Conservation (phyloP, 2,329 filamentous ascomycete genomes). For the Xylaria sp. region DNA sequence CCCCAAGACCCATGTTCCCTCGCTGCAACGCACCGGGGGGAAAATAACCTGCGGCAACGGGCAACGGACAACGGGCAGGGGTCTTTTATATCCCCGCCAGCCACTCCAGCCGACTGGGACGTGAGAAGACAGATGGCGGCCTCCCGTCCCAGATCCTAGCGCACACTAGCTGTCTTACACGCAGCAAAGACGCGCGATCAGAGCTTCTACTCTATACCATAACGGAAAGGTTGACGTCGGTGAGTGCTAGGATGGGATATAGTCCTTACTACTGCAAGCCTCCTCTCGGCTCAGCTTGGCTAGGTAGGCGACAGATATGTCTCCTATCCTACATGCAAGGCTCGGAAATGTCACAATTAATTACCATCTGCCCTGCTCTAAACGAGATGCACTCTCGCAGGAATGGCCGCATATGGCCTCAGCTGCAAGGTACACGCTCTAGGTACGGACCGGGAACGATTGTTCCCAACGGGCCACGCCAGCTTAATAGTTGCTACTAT, state of each 20-base stretch:
- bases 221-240: neutral
- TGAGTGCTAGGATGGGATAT: neutral
- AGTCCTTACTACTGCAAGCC: conserved; percentile 8
- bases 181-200: neutral
- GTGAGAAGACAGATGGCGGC: conserved; percentile 21
- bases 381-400: neutral
- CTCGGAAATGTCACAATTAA: neutral
- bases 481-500: neutral
- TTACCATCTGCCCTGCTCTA: neutral
- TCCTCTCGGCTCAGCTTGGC: neutral
- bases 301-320: neutral
- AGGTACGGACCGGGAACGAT: neutral
- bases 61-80: conserved; percentile 3
- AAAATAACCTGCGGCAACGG: neutral
- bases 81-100: conserved; percentile 1
- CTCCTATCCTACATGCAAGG: neutral
- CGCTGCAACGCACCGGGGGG: neutral
- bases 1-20: neutral
- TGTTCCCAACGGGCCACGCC: neutral
- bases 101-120: neutral
- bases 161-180: conserved; percentile 16
- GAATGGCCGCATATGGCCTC: neutral
- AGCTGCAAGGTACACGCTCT: conserved; percentile 23
- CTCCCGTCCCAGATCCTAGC: conserved; percentile 28
- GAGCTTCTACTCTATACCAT: neutral